Evolutionary conservation across 192 early-diverging fungal genomes (phyloP).

Genomic region (Radiomyces spectabilis): DNA sequence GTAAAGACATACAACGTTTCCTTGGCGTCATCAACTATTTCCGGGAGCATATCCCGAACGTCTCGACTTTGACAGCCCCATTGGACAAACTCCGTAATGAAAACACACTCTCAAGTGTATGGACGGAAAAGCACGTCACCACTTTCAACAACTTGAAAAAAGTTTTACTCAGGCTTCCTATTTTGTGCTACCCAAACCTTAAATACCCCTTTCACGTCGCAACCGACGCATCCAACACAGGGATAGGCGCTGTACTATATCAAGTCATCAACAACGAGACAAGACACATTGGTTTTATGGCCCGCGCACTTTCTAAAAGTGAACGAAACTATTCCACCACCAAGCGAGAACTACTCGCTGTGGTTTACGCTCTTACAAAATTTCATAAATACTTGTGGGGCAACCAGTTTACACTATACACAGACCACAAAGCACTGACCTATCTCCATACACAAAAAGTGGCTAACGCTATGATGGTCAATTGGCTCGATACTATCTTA

Average conservation of each 20-base stretch:
- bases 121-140: not conserved
- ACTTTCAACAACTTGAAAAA: not conserved
- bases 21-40: slow-evolving; percentile 21
- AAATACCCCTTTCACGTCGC: slow-evolving; percentile 17
- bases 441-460: slow-evolving; percentile 11
- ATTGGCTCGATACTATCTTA: slow-evolving; percentile 25
- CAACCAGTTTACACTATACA: slow-evolving; percentile 17
- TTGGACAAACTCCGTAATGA: slow-evolving; percentile 16
- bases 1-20: slow-evolving; percentile 6
- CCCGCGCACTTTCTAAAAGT: slow-evolving; percentile 8
- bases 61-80: slow-evolving; percentile 11
- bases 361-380: not conserved
- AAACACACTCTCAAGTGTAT: not conserved
- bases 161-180: not conserved
- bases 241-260: slow-evolving; percentile 24
- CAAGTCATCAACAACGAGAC: slow-evolving; percentile 14
- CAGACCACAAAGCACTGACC: slow-evolving; percentile 25
- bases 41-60: slow-evolving; percentile 13
- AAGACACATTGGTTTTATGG: slow-evolving; percentile 23
- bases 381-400: slow-evolving; percentile 31
- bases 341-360: slow-evolving; percentile 21
- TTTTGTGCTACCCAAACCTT: slow-evolving; percentile 17
- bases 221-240: slow-evolving; percentile 29
- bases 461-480: slow-evolving; percentile 3
- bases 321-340: slow-evolving; percentile 26